Percentiles rank a stretch among this genome's conserved stretches.
phyloP scores from a whole-genome alignment of 306 rosid species.

The Citrullus amarus region DNA sequence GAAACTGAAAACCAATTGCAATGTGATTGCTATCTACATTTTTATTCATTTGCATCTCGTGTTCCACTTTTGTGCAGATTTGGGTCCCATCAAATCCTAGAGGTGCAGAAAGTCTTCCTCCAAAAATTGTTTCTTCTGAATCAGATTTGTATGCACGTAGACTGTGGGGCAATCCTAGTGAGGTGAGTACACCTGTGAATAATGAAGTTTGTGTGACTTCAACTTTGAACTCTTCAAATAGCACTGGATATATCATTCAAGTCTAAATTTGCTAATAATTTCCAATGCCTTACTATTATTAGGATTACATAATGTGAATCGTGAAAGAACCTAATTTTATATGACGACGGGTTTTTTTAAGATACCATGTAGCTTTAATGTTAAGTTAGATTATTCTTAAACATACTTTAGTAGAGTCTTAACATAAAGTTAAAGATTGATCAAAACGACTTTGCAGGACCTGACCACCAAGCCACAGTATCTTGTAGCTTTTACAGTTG shows the following conservation, averaged over 20 bases:
- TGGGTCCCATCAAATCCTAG: slow-evolving; percentile 93
- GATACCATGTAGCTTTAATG: not conserved
- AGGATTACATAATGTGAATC: not conserved
- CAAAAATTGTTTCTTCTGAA: slow-evolving; percentile 59
- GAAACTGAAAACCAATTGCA: not conserved
- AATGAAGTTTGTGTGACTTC: not conserved
- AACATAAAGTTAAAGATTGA: slow-evolving; percentile 1
- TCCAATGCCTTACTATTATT: not conserved
- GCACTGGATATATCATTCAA: not conserved
- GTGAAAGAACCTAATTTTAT: not conserved
- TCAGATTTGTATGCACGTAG: slow-evolving; percentile 78
- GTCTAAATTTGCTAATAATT: not conserved
- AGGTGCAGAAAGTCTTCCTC: slow-evolving; percentile 89
- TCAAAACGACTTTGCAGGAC: slow-evolving; percentile 51
- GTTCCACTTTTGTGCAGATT: slow-evolving; percentile 43
- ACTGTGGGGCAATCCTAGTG: slow-evolving; percentile 90
- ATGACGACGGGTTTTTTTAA: not conserved
- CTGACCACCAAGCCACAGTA: slow-evolving; percentile 57
- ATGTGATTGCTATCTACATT: not conserved
- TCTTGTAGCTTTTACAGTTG: slow-evolving; percentile 97
- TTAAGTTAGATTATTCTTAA: not conserved
- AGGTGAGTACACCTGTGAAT: slow-evolving; percentile 37
- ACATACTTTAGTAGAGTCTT: not conserved
- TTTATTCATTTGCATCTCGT: not conserved
- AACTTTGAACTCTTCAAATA: not conserved